Base-by-base conservation (phyloP, 1,139 yeast genomes). In the Blastobotrys capitulatus region DNA sequence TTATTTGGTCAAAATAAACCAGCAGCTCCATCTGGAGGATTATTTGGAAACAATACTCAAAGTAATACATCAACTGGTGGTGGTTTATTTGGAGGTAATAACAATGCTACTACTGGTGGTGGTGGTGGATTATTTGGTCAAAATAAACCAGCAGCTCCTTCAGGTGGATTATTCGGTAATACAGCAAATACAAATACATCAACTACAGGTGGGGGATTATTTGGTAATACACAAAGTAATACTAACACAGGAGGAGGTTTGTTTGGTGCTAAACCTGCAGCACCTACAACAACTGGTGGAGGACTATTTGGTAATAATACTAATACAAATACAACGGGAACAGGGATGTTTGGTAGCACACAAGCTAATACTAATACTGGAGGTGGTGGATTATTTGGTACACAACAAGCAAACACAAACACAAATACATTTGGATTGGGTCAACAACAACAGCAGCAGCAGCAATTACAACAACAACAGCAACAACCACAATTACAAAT, bases 401-500 rank as follows among this genome's bases (percentile, higher is more conserved):
- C 31, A 12, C 50, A 48, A 53, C 52, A 53, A 34, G 55, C 60
- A 5, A 52, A 53, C 9, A n/a, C 10, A 6, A 25, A 39, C 2
- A 6, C 16, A 8, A 27, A 10, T 19, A 35, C 18, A 32, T 42
- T 42, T 32, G 44, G 25, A 22, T 22, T 22, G 4, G 45, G 47
- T 13, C 62, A 57, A 47, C 61, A 56, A 29, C 62, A 56, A 45
- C 66, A 60, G 50, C 70, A 59, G 46, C 70, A 59, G 47, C 69
- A 58, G 40, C 69, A 61, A 49, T 73, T 66, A 35, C 51, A 46
- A 25, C 52, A 49, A 47, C 73, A 63, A 38, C 74, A 67, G 50
- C 74, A 67, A 51, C 73, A 66, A 51, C 59, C 62, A 22, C 58
- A 46, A 36, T 27, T 51, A 6, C 43, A 79, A 42, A 75, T 89